Conservation (phyloP, 345 rosid species). For the Cardamine chenopodiifolia region DNA sequence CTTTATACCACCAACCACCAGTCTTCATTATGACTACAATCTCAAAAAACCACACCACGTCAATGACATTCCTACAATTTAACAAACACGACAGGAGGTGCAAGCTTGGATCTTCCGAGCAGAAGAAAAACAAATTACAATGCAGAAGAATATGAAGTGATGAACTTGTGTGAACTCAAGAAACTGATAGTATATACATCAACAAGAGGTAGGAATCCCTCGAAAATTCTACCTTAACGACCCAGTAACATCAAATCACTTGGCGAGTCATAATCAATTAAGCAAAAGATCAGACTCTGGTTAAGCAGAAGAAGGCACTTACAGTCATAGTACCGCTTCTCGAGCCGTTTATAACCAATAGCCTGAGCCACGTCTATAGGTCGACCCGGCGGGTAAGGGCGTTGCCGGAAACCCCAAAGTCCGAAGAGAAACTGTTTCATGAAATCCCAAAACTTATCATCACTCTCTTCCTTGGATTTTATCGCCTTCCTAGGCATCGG, state of each 20-base stretch:
- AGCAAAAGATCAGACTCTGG: background rate
- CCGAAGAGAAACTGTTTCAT: constrained; percentile 79
- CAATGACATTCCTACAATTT: no score
- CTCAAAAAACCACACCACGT: no score
- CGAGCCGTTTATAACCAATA: constrained; percentile 79
- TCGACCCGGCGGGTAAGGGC: constrained; percentile 83
- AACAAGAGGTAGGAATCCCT: no score
- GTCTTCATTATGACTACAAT: constrained; percentile 78
- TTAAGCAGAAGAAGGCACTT: constrained; percentile 33
- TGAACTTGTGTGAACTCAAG: background rate
- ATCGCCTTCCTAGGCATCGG: constrained; percentile 90
- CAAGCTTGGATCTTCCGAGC: background rate
- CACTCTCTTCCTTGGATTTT: constrained; percentile 69
- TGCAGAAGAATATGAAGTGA: background rate
- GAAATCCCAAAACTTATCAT: constrained; percentile 94
- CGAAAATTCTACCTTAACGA: no score
- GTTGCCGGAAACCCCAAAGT: constrained; percentile 87
- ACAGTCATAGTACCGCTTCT: constrained; percentile 91
- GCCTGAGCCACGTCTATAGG: constrained; percentile 95
- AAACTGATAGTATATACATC: constrained; percentile 1
- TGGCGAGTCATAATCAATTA: background rate
- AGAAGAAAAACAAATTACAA: background rate
- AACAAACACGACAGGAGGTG: no score
- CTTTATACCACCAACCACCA: constrained; percentile 87
- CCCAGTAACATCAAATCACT: background rate